phyloP scores from a whole-genome alignment of 192 early-diverging fungal species.

The Podochytrium sp. region DNA sequence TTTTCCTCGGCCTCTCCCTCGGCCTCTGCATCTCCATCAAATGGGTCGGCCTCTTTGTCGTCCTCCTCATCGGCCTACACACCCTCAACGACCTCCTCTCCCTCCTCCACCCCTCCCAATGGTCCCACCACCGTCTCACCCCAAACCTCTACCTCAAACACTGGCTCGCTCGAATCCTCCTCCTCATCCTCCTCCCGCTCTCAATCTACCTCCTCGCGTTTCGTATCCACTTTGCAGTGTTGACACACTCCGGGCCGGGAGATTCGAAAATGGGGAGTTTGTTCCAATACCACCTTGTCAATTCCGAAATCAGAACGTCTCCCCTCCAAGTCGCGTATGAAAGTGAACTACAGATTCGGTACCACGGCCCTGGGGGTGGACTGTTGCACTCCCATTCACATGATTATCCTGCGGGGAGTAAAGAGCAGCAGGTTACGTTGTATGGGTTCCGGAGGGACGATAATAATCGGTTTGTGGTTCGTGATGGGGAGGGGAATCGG shows the following conservation, averaged over 20 bases:
- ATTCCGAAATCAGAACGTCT: constrained; percentile 35
- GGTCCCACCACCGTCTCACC: not conserved
- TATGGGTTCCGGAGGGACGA: constrained; percentile 86
- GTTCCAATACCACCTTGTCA: constrained; percentile 89
- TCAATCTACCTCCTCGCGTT: constrained; percentile 84
- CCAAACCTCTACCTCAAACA: constrained; percentile 65
- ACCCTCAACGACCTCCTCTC: constrained; percentile 91
- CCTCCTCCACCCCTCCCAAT: constrained; percentile 28
- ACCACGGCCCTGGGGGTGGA: constrained; percentile 82
- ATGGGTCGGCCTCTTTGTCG: constrained; percentile 94
- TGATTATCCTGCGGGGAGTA: constrained; percentile 81
- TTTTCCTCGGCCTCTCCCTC: constrained; percentile 82
- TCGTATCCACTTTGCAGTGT: constrained; percentile 83
- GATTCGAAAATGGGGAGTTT: constrained; percentile 92
- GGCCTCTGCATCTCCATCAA: constrained; percentile 75
- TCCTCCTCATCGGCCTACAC: constrained; percentile 87
- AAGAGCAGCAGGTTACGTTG: constrained; percentile 91
- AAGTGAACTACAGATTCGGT: constrained; percentile 83
- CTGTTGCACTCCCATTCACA: constrained; percentile 93
- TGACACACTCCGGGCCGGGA: constrained; percentile 79
- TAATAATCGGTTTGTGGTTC: constrained; percentile 90
- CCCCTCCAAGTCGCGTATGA: constrained; percentile 84
- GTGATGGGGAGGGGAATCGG: constrained; percentile 53
- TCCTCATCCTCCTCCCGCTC: constrained; percentile 82
- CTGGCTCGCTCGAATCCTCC: constrained; percentile 78